Base-by-base conservation (phyloP, 768 basidiomycete genomes). In the Lyophyllum semitale region DNA sequence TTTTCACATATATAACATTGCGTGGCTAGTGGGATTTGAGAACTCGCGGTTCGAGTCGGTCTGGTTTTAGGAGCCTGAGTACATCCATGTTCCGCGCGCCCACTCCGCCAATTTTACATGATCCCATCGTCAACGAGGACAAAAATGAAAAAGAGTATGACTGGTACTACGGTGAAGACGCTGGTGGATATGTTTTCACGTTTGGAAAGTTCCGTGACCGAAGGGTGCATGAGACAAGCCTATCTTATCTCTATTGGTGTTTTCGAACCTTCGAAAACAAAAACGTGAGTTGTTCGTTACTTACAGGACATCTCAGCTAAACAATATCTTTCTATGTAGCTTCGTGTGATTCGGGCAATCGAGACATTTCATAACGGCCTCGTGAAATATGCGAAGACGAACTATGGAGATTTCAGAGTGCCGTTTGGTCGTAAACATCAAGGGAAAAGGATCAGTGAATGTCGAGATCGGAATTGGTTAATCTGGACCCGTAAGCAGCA, bases 171-270 rank as follows among this genome's bases (percentile, higher is more conserved):
- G 48, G 8, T 1, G 12, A 18, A 7, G 11, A 51, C 17, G 55
- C 55, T 1, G 59, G 55, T 9, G 52, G 55, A 5, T 23, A 46
- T 23, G 32, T 47, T 18, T 23, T 54, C 3, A n/a, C 33, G 13
- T 60, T 54, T 30, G 55, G 59, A 20, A 54, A 47, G 20, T 30
- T 53, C 30, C 2, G 3, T 13, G 52, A 40, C 2, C 48, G 51
- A 33, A 57, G 42, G 48, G 45, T 60, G 20, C 38, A 48, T 27
- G 7, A 54, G 7, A 57, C 49, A 20, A 53, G 55, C 20, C 41
- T 60, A 23, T 43, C 52, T 3, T 60, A 60, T 37, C 12, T 60
- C 23, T 42, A 57, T 12, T 54, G 33, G 59, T 56, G 59, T 30
- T 33, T 15, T 2, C 41, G 38, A 32, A 45, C 22, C 17, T 47